Conservation (phyloP, 495 filamentous ascomycete genomes). For the Neurospora tetraspora region DNA sequence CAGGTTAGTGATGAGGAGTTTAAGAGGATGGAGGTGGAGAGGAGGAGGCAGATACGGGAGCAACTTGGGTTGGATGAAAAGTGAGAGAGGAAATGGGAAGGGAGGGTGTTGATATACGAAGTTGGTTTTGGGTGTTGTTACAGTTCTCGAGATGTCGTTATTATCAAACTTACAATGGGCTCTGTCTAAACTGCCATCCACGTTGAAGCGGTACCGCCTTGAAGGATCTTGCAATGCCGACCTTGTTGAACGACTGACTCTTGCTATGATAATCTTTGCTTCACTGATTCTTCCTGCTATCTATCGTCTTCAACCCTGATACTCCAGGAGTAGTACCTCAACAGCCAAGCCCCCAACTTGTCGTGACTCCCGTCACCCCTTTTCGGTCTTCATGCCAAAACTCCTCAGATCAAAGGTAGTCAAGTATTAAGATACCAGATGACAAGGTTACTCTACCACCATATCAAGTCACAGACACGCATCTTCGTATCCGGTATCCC, state of each 20-base stretch:
- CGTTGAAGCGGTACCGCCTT: too few relatives aligned
- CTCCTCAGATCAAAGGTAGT: background rate
- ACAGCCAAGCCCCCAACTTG: background rate
- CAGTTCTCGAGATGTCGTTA: background rate
- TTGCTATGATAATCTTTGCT: background rate
- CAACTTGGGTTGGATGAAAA: constrained; percentile 22
- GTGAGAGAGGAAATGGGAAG: background rate
- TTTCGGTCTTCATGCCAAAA: background rate
- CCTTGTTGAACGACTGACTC: too few relatives aligned
- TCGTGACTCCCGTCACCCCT: background rate
- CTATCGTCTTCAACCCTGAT: background rate
- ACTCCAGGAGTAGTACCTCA: background rate
- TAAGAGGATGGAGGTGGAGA: constrained; percentile 42
- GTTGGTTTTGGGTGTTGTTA: background rate
- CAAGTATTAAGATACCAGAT: too few relatives aligned
- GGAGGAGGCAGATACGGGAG: constrained; percentile 29
- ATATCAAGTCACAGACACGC: background rate
- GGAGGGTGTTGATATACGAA: background rate
- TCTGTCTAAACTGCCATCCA: background rate
- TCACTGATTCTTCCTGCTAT: background rate
- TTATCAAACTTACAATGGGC: background rate
- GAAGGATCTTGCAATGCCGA: background rate
- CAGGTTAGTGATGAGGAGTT: constrained; percentile 48
- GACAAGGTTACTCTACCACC: background rate
- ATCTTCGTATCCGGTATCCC: background rate